A percentile compares a stretch with the other conserved stretches of the same genome.
phyloP scores from a whole-genome alignment of 768 basidiomycete species.

The Tremella fuciformis region DNA sequence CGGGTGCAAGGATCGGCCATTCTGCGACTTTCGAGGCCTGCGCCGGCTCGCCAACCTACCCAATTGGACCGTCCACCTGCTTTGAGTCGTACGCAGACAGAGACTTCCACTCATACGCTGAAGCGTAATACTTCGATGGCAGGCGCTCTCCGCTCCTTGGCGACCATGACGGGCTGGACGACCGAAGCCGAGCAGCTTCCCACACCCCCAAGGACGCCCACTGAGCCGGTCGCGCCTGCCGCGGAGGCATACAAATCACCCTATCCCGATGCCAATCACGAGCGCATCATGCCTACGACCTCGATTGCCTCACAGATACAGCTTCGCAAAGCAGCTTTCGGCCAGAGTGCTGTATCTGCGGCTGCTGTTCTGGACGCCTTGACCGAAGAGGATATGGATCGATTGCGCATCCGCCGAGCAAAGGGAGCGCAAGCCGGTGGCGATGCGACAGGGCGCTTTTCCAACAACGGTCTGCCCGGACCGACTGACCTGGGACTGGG shows the following conservation, averaged over 20 bases:
- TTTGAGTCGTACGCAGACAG: constrained; percentile 39
- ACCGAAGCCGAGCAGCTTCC: constrained; percentile 4
- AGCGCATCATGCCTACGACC: constrained; percentile 28
- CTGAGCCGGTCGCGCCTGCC: background rate
- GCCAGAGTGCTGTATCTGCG: background rate
- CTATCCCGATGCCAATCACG: constrained; percentile 38
- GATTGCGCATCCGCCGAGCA: constrained; percentile 68
- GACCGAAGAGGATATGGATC: constrained; percentile 92
- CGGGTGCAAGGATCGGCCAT: constrained; percentile 68
- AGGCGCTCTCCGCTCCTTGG: constrained; percentile 43
- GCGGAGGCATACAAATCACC: constrained; percentile 28
- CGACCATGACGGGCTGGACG: constrained; percentile 45
- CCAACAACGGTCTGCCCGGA: constrained; percentile 55
- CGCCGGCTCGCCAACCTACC: background rate
- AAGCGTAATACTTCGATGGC: constrained; percentile 47
- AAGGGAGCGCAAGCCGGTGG: constrained; percentile 43
- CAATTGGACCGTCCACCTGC: constrained; percentile 18
- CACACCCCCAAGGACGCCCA: constrained; percentile 14
- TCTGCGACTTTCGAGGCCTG: constrained; percentile 22
- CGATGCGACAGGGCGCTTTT: constrained; percentile 42
- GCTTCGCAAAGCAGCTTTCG: constrained; percentile 5
- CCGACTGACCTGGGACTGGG: constrained; percentile 53
- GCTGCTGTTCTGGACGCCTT: constrained; percentile 72
- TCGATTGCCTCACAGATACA: constrained; percentile 15
- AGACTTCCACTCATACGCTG: constrained; percentile 21